Evolutionary conservation across 1,284 basidiomycete species (phyloP).

Genomic region (Heimioporus punctisporus): DNA sequence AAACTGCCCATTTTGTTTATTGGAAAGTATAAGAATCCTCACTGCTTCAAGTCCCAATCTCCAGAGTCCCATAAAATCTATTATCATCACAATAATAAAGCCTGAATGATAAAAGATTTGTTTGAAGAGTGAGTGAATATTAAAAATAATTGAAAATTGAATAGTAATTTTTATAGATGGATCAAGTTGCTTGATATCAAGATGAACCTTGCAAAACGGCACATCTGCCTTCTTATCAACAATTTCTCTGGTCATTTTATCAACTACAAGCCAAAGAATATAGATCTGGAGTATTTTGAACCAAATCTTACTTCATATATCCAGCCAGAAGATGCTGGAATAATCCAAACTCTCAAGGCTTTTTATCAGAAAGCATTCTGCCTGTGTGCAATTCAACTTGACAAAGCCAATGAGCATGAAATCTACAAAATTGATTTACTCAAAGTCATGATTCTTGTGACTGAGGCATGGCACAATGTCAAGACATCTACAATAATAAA

Average conservation of each 20-base stretch:
- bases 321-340: not conserved
- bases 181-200: no score
- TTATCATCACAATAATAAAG: constrained; percentile 28
- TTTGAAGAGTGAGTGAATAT: constrained; percentile 3
- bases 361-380: not conserved
- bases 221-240: no score
- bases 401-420: not conserved
- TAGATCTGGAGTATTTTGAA: not conserved
- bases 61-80: constrained; percentile 20
- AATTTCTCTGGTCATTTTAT: no score
- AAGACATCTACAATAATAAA: not conserved
- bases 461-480: not conserved
- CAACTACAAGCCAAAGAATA: constrained; percentile 2
- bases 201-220: no score
- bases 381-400: not conserved
- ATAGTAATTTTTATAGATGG: no score
- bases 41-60: constrained; percentile 21
- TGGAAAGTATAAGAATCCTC: constrained; percentile 22
- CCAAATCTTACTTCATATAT: not conserved
- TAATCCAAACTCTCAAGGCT: not conserved
- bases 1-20: constrained; percentile 23
- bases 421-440: not conserved
- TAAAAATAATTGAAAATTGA: no score
- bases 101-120: constrained; percentile 18
- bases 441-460: not conserved